These are phyloP conservation scores for Chalciporus sphaerocephalus DNA, from an alignment of 768 basidiomycete genomes.

Conservation along the genomic window DNA sequence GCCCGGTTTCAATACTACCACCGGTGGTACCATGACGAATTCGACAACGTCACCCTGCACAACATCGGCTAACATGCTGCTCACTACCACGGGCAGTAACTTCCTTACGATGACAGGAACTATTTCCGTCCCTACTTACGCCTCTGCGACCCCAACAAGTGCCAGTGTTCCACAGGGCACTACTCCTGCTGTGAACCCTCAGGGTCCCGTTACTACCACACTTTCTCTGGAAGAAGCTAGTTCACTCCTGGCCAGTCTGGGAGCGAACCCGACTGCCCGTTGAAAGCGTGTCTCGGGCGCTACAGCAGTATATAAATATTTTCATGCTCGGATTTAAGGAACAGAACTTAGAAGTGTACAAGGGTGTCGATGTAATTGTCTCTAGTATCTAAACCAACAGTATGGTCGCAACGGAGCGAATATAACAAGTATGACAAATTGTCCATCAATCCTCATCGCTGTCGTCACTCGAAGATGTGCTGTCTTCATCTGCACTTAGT, in stretches of 20 bases:
- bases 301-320: too few relatives aligned
- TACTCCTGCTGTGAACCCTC: slow-evolving; percentile 27
- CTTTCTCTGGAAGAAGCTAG: slow-evolving; percentile 25
- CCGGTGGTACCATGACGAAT: not conserved
- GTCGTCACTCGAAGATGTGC: slow-evolving; percentile 51
- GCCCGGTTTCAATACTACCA: slow-evolving; percentile 15
- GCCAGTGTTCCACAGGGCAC: not conserved
- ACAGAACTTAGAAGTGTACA: not conserved
- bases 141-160: slow-evolving; percentile 24
- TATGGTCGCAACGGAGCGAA: slow-evolving; percentile 2
- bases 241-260: slow-evolving; percentile 34
- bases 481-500: slow-evolving; percentile 42
- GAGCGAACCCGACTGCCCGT: not conserved
- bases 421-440: slow-evolving; percentile 3
- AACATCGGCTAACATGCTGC: not conserved
- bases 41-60: not conserved
- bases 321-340: not conserved
- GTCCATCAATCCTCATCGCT: slow-evolving; percentile 46
- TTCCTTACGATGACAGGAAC: slow-evolving; percentile 6
- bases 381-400: slow-evolving; percentile 2
- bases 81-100: too few relatives aligned
- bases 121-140: slow-evolving; percentile 19
- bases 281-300: not conserved
- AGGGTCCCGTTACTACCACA: slow-evolving; percentile 13
- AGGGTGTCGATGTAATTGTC: slow-evolving; percentile 3